Conservation (phyloP, 169 alveolate species). For the Plasmodium chabaudi region DNA sequence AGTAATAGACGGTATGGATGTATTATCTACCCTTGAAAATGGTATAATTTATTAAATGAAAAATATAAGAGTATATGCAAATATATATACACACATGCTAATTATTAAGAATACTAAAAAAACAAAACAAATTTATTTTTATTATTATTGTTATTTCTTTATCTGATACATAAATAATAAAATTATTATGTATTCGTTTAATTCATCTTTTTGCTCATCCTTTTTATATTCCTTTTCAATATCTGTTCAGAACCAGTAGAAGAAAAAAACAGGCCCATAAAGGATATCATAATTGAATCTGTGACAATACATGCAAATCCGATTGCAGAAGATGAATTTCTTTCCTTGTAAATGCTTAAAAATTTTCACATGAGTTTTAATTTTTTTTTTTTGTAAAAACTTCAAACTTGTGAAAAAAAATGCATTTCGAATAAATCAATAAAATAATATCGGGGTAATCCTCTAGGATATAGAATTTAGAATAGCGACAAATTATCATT, state of each 20-base stretch:
- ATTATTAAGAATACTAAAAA: slow-evolving; percentile 4
- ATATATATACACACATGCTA: background rate
- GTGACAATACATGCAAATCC: slow-evolving; percentile 92
- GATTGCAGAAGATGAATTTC: slow-evolving; percentile 89
- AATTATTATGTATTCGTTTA: background rate
- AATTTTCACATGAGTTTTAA: too few species aligned
- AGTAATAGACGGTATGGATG: slow-evolving; percentile 93
- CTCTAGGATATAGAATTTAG: too few species aligned
- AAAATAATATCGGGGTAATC: too few species aligned
- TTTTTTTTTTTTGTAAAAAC: too few species aligned
- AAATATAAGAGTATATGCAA: too few species aligned
- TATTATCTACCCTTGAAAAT: slow-evolving; percentile 91
- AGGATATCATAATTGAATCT: slow-evolving; percentile 84
- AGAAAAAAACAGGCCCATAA: slow-evolving; percentile 86
- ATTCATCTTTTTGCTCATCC: background rate
- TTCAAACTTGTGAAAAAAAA: too few species aligned
- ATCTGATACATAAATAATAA: background rate
- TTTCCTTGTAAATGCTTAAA: too few species aligned
- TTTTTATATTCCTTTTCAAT: background rate
- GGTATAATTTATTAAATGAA: slow-evolving; percentile 55
- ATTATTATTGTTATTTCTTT: slow-evolving; percentile 2
- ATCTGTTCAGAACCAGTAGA: slow-evolving; percentile 86
- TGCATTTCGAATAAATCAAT: too few species aligned
- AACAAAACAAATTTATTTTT: background rate
- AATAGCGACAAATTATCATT: too few species aligned